Base-by-base conservation (phyloP, 2,329 filamentous ascomycete species). In the Sclerotinia sclerotiorum region DNA sequence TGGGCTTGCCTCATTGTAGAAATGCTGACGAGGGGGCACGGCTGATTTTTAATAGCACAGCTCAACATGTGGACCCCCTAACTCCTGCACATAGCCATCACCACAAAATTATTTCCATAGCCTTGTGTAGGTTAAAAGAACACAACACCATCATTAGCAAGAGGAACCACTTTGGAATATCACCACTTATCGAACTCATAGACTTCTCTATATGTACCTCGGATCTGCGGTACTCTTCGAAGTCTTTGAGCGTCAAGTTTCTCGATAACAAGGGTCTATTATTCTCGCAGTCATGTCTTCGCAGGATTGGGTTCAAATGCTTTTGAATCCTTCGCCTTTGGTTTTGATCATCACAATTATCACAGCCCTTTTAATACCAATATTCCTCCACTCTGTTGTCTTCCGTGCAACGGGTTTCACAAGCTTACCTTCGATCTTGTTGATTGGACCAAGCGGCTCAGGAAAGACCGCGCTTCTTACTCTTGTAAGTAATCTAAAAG, bases 381-480 rank as follows among this genome's bases (percentile, higher is more conserved):
- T 97, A 65, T 77, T 97, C 67, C 83, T 97, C 60, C 95, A 98
- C 82, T 78, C 87, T 69, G 81, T 90, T 77, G 71, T 78, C 85
- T 97, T 93, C 78, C 86, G 85, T 67, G 84, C 87, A 62, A 85
- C 85, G 51, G 85, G 88, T 19, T 89, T 90, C 75, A 87, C 87
- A 49, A 84, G 83, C 19, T 85, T 91, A 35, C 93, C 94, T 62
- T 90, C 90, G 10, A 88, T 98, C 70, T 82, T 97, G 13, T 85
- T 97, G 55, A 79, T 94, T 61, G 95, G 95, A 0, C 93, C 94
- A 21, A 89, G 89, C 68, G 91, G 89, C 71, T 86, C 88, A 62
- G 95, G 95, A 76, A 99, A 98, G 83, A 98, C 95, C 0, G 86
- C 91, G 11, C 87, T 98, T 46, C 81, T 93, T n/a, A 93, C 92